phyloP scores from a whole-genome alignment of 2,329 filamentous ascomycete species.

The Diaporthe aspalathi region DNA sequence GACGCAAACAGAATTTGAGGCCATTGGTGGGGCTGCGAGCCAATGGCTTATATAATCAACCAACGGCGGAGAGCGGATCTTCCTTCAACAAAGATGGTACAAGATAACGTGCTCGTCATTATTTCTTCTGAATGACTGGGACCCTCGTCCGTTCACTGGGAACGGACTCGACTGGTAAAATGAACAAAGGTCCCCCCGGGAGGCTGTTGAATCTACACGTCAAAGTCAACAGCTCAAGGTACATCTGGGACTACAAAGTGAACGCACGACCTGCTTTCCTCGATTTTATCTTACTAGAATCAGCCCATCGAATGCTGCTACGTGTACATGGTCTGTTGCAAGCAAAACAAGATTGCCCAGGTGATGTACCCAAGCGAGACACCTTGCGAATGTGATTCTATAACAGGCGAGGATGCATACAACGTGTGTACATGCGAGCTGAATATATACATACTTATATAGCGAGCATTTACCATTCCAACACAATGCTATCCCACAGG shows the following conservation, averaged over 20 bases:
- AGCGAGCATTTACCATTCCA: conserved; percentile 42
- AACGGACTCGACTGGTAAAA: no score
- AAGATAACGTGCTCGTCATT: neutral
- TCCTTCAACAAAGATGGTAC: neutral
- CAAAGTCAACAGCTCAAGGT: no score
- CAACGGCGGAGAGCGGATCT: neutral
- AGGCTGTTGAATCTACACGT: no score
- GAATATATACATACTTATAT: no score
- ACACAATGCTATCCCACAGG: conserved; percentile 45
- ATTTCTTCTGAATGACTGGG: neutral
- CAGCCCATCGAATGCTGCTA: neutral
- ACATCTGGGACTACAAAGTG: neutral
- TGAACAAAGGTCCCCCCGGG: no score
- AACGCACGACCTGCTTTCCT: neutral
- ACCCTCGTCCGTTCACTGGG: neutral
- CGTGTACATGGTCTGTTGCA: neutral
- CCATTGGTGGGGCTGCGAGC: conserved; percentile 20
- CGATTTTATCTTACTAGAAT: neutral
- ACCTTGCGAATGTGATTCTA: neutral
- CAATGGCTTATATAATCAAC: conserved; percentile 27
- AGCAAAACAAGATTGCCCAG: no score
- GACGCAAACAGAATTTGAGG: conserved; percentile 29
- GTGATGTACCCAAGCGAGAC: neutral
- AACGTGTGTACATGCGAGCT: neutral
- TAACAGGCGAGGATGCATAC: neutral